These are phyloP conservation scores for Suillus cothurnatus DNA, from an alignment of 768 basidiomycete species.

Conservation along the genomic window DNA sequence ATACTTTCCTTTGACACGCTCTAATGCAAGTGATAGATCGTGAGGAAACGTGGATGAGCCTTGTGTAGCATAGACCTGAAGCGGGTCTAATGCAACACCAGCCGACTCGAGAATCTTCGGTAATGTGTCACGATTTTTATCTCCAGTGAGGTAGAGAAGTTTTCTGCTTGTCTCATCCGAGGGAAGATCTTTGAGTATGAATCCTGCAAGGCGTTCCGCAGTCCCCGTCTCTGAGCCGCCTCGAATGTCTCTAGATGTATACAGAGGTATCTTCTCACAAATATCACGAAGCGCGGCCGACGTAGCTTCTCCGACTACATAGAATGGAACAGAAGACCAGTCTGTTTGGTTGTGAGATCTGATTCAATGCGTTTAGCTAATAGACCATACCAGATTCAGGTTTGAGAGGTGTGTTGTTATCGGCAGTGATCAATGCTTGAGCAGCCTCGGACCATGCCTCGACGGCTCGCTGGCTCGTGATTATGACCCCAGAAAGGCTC, in stretches of 20 bases:
- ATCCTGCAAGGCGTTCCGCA: conserved; percentile 64
- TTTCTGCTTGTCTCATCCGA: conserved; percentile 12
- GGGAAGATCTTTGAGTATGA: conserved; percentile 50
- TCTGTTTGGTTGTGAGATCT: conserved; percentile 28
- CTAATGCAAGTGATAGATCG: conserved; percentile 41
- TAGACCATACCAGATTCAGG: conserved; percentile 18
- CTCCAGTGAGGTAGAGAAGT: conserved; percentile 80
- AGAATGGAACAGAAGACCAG: conserved; percentile 71
- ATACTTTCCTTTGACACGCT: conserved; percentile 27
- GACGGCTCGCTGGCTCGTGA: conserved; percentile 79
- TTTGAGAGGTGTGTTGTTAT: background rate
- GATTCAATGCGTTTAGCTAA: background rate
- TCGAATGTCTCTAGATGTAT: conserved; percentile 41
- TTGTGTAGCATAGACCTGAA: conserved; percentile 75
- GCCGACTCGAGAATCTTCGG: conserved; percentile 48
- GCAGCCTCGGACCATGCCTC: conserved; percentile 67
- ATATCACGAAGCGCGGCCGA: conserved; percentile 47
- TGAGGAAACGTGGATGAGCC: conserved; percentile 53
- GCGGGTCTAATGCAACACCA: conserved; percentile 44
- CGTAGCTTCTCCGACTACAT: conserved; percentile 75
- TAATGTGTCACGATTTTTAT: conserved; percentile 81
- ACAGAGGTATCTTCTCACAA: conserved; percentile 35
- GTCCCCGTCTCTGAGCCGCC: conserved; percentile 60
- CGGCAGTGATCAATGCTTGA: conserved; percentile 18
- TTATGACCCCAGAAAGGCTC: conserved; percentile 58